phyloP scores from a whole-genome alignment of 2,329 filamentous ascomycete genomes.

The Curvularia hawaiiensis region DNA sequence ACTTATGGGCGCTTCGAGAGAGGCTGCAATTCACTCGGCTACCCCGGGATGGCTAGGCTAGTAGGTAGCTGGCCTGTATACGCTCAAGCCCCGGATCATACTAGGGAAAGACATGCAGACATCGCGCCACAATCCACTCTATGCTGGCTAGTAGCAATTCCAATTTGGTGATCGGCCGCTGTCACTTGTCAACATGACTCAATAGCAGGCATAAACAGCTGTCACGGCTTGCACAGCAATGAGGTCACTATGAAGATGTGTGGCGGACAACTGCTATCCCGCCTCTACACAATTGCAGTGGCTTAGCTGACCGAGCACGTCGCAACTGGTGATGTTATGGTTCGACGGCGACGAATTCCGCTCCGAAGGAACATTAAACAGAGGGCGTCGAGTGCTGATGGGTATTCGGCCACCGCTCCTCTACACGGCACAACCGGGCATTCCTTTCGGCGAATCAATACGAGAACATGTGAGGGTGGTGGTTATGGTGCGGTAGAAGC shows the following conservation, averaged over 20 bases:
- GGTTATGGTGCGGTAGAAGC: slow-evolving; percentile 31
- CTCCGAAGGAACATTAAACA: slow-evolving; percentile 9
- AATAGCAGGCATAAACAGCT: slow-evolving; percentile 8
- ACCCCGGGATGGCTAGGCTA: background rate
- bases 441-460: slow-evolving; percentile 27
- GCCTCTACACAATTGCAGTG: background rate
- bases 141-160: slow-evolving; percentile 1
- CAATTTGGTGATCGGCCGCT: slow-evolving; percentile 15
- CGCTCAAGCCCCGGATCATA: background rate
- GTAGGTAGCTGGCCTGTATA: background rate
- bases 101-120: slow-evolving; percentile 1
- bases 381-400: slow-evolving; percentile 9
- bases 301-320: background rate
- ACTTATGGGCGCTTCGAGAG: slow-evolving; percentile 14
- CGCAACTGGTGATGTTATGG: slow-evolving; percentile 3
- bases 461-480: slow-evolving; percentile 16
- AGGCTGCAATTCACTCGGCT: slow-evolving; percentile 5
- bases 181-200: slow-evolving; percentile 33
- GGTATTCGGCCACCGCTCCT: slow-evolving; percentile 16
- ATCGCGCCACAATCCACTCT: background rate
- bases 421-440: slow-evolving; percentile 9
- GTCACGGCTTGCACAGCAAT: slow-evolving; percentile 4
- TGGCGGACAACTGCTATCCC: background rate
- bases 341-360: slow-evolving; percentile 15
- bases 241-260: slow-evolving; percentile 4